Evolutionary conservation across 176 grass and related monocot genomes (phyloP), one percentile per base, ranked within the genome.

Genomic region (Juncus effusus): DNA sequence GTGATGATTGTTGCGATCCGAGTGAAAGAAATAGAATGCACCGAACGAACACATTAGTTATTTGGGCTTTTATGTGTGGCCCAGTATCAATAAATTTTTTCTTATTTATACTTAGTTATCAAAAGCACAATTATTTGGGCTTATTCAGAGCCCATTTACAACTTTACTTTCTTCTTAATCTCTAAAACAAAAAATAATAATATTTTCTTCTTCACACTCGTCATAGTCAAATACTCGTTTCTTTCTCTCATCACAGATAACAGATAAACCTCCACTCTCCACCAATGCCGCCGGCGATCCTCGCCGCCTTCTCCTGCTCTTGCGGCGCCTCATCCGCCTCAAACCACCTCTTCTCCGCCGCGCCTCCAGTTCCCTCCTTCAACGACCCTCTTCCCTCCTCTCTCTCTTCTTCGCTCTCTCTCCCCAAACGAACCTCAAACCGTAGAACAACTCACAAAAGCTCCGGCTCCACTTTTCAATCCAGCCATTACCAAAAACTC

Each of bases 241-340:
- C 19, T 28, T 28, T 28, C 19, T n/a, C n/a, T 28, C 19, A 63
- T 3, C 38, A 63, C 61, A n/a, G 12, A 50, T 45, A 54, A 54
- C 19, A 28, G 19, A 28, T 28, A 28, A 1, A 28, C 19, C 19
- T 28, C 19, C 19, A 77, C 73, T 38, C 28, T 54, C 13, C 54
- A 58, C 42, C 52, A n/a, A 10, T n/a, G n/a, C n/a, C n/a, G n/a
- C n/a, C n/a, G n/a, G 13, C 63, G 4, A 63, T 59, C 62, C 67
- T 28, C 19, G 19, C 28, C 19, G 13, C 16, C 45, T 49, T 38
- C 51, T 49, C 68, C 51, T 58, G 50, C 55, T 76, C 75, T 67
- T 76, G 78, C 61, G 82, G 82, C 71, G 75, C 80, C 28, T 59
- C 71, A 8, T 61, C 80, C 2, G 80, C 84, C 1, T n/a, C n/a